These are phyloP conservation scores for Leucocoprinus leucothites DNA, from an alignment of 768 basidiomycete species.

Conservation along the genomic window DNA sequence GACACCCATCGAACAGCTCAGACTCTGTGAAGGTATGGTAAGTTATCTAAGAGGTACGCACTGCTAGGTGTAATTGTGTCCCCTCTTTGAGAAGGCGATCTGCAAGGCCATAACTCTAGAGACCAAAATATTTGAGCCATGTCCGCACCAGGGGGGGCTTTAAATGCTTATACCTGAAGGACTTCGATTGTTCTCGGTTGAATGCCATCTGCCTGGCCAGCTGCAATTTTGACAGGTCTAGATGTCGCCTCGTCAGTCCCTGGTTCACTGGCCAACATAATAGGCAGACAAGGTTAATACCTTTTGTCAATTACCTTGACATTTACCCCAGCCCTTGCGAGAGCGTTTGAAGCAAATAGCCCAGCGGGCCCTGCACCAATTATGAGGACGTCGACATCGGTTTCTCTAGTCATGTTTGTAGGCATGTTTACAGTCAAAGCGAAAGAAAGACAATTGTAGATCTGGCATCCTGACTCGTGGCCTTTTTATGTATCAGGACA, in stretches of 20 bases:
- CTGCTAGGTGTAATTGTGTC: constrained; percentile 67
- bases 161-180: constrained; percentile 36
- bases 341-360: constrained; percentile 67
- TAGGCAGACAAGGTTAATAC: constrained; percentile 23
- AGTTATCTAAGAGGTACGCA: constrained; percentile 29
- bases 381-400: constrained; percentile 56
- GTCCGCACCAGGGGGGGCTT: neutral
- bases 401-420: constrained; percentile 23
- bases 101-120: constrained; percentile 74
- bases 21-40: neutral
- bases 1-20: neutral
- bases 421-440: neutral
- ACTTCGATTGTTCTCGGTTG: constrained; percentile 55
- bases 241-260: neutral
- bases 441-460: neutral
- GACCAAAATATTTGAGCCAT: neutral
- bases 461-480: neutral
- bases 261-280: neutral
- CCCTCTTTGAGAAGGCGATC: constrained; percentile 61
- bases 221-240: constrained; percentile 46
- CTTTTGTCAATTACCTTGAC: constrained; percentile 61
- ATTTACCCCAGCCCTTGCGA: constrained; percentile 53
- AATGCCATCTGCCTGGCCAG: constrained; percentile 61
- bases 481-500: neutral
- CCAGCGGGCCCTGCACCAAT: constrained; percentile 62